Evolutionary conservation across 1,284 basidiomycete species (phyloP).

Genomic region (Schizopora paradoxa): DNA sequence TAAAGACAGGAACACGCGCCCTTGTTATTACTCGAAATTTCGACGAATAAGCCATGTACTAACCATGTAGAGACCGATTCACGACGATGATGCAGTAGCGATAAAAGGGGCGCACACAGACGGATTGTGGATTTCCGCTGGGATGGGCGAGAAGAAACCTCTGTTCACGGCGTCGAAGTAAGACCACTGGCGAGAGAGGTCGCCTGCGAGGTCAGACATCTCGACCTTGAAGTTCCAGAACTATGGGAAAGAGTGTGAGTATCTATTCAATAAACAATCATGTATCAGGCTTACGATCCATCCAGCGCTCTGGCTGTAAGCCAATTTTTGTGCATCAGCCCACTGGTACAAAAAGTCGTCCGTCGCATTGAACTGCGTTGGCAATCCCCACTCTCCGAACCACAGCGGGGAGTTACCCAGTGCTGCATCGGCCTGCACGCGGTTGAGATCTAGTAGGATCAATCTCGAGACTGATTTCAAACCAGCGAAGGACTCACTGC

Average conservation of each 20-base stretch:
- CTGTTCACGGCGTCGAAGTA: conserved; percentile 57
- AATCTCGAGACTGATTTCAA: background rate
- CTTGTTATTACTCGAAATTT: too few relatives aligned
- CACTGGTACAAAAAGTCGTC: conserved; percentile 59
- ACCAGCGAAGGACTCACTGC: conserved; percentile 44
- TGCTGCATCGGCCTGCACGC: conserved; percentile 43
- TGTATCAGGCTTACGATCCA: conserved; percentile 54
- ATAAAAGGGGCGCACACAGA: conserved; percentile 54
- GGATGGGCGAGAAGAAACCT: conserved; percentile 61
- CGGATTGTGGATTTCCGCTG: conserved; percentile 47
- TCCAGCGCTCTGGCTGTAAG: conserved; percentile 56
- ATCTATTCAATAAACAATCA: background rate
- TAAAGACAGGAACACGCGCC: too few relatives aligned
- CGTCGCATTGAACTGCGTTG: conserved; percentile 61
- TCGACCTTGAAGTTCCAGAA: conserved; percentile 80
- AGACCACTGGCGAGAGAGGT: conserved; percentile 59
- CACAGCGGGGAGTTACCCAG: conserved; percentile 44
- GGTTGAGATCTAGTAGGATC: conserved; percentile 44
- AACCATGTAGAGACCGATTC: too few relatives aligned
- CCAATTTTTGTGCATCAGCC: conserved; percentile 74
- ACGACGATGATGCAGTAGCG: background rate
- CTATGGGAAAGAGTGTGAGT: conserved; percentile 32
- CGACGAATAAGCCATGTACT: too few relatives aligned
- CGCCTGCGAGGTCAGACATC: conserved; percentile 42
- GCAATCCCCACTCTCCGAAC: conserved; percentile 64